phyloP scores from a whole-genome alignment of 106 monocot species.

The Iris macrosiphon region DNA sequence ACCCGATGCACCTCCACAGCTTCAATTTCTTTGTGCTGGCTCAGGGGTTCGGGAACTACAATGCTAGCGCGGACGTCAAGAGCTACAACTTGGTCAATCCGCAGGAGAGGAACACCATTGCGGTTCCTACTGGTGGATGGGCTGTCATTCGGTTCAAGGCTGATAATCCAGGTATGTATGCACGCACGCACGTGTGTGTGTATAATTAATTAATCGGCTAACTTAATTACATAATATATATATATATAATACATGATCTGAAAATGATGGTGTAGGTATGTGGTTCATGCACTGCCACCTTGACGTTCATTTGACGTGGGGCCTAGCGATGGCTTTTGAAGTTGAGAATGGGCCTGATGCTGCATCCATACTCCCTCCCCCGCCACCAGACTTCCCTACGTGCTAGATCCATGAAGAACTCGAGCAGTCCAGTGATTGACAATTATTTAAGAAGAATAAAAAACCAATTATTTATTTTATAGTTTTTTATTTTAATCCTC shows the following conservation, averaged over 20 bases:
- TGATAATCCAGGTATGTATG: constrained; percentile 49
- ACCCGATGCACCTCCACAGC: constrained; percentile 57
- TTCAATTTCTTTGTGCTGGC: constrained; percentile 55
- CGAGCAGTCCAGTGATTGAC: too few species aligned
- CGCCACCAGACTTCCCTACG: constrained; percentile 35
- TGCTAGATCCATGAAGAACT: too few species aligned
- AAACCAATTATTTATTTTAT: too few species aligned
- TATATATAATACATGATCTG: too few species aligned
- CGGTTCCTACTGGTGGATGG: constrained; percentile 59
- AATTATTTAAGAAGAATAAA: too few species aligned
- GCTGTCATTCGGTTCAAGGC: constrained; percentile 63
- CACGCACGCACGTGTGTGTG: too few species aligned
- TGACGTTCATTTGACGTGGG: constrained; percentile 39
- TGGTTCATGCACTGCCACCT: constrained; percentile 69
- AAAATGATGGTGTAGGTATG: constrained; percentile 22
- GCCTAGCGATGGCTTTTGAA: constrained; percentile 38
- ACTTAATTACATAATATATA: too few species aligned
- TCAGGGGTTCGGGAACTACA: constrained; percentile 58
- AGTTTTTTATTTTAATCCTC: too few species aligned
- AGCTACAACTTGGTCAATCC: constrained; percentile 52
- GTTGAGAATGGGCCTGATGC: constrained; percentile 40
- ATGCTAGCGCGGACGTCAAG: constrained; percentile 9
- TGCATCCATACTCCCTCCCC: constrained; percentile 30
- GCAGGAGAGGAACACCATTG: constrained; percentile 52
- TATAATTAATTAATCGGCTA: too few species aligned